Evolutionary conservation across 768 basidiomycete species (phyloP), one percentile per base, ranked within the genome.

Genomic region (Rhodosporidiobolus odoratus): DNA sequence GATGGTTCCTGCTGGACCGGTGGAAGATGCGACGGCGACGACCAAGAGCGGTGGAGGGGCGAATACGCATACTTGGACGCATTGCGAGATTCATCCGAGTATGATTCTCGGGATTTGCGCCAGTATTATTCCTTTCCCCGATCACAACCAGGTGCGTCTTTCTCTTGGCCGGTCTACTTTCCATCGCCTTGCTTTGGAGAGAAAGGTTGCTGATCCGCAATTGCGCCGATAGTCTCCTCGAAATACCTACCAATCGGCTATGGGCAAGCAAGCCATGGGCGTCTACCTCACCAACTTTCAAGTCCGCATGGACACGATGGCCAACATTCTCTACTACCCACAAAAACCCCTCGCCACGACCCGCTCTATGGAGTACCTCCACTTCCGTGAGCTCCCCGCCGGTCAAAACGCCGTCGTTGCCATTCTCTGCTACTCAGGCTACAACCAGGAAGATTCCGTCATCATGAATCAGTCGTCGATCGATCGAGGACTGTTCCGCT

Each of bases 231-330:
- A 98, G 91, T 99, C 95, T 68, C 95, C 95, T 75, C 96, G 95
- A 87, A 99, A 99, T 79, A 99, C 95, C 7, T 99, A 99, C 78
- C 95, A 99, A 82, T 98, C 95, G 54, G 95, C 95, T 62, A 99
- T 99, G 95, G 96, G 96, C 76, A 99, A 99, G 82, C 95, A 99
- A 86, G 95, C 95, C 17, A 99, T 99, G 95, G 95, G 96, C 60
- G 92, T 98, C 75, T 96, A 90, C 81, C 85, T 98, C 43, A 98
- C 95, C 43, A 99, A 98, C 81, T 99, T 95, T 84, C 86, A 96
- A 75, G 89, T 97, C 75, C 92, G 95, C 63, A 95, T 98, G 92
- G 95, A 99, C 80, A 99, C 96, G 16, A 98, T 98, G 95, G 92
- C 95, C 75, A 99, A 99, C 78, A 96, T 99, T 73, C 85, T 99